phyloP scores from a whole-genome alignment of 2,329 filamentous ascomycete genomes.

The Mycocentrospora acerina region DNA sequence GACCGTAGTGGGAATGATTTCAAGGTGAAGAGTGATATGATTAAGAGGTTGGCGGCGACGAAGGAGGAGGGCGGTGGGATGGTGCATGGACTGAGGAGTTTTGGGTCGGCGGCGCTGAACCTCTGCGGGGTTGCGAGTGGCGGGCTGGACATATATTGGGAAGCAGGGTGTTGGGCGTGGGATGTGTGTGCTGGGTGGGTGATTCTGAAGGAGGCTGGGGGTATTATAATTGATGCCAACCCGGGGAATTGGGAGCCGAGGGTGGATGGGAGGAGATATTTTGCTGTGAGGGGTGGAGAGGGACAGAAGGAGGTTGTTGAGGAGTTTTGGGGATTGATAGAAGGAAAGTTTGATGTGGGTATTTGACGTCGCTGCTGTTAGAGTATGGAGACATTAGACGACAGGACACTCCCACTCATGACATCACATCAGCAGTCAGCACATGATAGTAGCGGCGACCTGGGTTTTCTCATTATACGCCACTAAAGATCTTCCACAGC shows the following conservation, averaged over 20 bases:
- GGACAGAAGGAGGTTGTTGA: conserved; percentile 50
- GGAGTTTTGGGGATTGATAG: conserved; percentile 52
- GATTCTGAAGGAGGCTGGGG: conserved; percentile 73
- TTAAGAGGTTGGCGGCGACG: conserved; percentile 54
- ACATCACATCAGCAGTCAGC: conserved; percentile 6
- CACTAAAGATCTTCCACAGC: conserved; percentile 24
- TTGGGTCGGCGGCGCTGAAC: conserved; percentile 75
- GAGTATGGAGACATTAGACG: not conserved
- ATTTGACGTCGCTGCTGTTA: conserved; percentile 12
- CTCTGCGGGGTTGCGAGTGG: conserved; percentile 72
- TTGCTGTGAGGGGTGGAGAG: conserved; percentile 50
- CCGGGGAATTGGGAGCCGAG: conserved; percentile 66
- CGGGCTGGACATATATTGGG: conserved; percentile 75
- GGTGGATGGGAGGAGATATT: conserved; percentile 60
- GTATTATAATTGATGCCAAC: conserved; percentile 71
- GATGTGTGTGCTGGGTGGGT: conserved; percentile 83
- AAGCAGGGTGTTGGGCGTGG: conserved; percentile 83
- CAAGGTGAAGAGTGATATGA: conserved; percentile 67
- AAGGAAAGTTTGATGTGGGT: conserved; percentile 49
- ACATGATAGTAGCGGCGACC: conserved; percentile 28
- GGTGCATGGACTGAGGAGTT: conserved; percentile 71
- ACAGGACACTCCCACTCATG: no score
- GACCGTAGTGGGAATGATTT: conserved; percentile 70
- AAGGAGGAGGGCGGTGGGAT: conserved; percentile 69
- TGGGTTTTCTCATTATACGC: conserved; percentile 31